Evolutionary conservation across 163 green algal species (phyloP).

Genomic region (Scenedesmus sp.): DNA sequence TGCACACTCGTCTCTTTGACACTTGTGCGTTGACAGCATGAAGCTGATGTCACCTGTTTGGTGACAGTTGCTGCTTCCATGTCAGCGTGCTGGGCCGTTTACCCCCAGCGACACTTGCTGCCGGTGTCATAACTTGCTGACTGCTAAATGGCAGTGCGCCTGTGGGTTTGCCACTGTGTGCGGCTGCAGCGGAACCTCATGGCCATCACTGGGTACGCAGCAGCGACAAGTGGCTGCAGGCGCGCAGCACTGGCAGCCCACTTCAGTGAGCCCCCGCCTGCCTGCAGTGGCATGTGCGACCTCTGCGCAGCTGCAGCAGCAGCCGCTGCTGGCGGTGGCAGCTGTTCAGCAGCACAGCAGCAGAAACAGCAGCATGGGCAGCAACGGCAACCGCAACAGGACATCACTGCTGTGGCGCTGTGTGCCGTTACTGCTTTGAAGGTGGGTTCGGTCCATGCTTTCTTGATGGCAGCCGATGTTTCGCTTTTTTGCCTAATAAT

Average conservation of each 20-base stretch:
- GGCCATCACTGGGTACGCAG: slow-evolving; percentile 28
- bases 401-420: slow-evolving; percentile 52
- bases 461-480: not conserved
- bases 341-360: not conserved
- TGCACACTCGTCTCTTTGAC: too few species aligned
- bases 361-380: slow-evolving; percentile 1
- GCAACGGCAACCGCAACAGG: slow-evolving; percentile 11
- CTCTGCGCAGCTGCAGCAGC: slow-evolving; percentile 45
- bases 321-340: not conserved
- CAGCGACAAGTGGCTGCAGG: slow-evolving; percentile 59
- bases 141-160: too few species aligned
- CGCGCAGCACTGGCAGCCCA: slow-evolving; percentile 64
- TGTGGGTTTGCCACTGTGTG: not conserved
- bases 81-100: too few species aligned
- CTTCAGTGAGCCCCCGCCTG: slow-evolving; percentile 69
- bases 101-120: too few species aligned
- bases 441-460: not conserved
- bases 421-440: slow-evolving; percentile 53
- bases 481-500: too few species aligned
- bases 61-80: too few species aligned
- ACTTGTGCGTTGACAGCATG: too few species aligned
- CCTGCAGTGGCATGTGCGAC: slow-evolving; percentile 66
- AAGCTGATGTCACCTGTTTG: too few species aligned
- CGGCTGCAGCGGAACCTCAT: slow-evolving; percentile 50
- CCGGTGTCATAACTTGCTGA: too few species aligned